Evolutionary conservation across 2,329 filamentous ascomycete species (phyloP).

Genomic region (Fusarium avenaceum): DNA sequence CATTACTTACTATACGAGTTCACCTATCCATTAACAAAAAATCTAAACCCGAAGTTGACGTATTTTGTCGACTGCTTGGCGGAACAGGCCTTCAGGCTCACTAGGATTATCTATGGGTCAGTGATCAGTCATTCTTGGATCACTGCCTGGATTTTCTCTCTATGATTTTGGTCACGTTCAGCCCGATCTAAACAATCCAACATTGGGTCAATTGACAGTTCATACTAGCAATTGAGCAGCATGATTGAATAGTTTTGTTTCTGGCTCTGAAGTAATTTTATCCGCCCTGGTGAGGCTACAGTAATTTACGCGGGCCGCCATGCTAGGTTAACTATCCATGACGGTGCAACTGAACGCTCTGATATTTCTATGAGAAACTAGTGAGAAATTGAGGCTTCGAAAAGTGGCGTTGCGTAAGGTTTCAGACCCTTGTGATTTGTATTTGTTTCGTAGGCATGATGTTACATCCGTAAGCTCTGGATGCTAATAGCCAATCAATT

Average conservation of each 20-base stretch:
- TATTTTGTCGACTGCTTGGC: constrained; percentile 36
- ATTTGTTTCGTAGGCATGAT: constrained; percentile 10
- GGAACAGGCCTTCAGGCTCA: constrained; percentile 11
- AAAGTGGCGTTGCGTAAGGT: constrained; percentile 33
- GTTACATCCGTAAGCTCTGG: neutral
- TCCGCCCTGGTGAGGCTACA: constrained; percentile 11
- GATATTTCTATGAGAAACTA: neutral
- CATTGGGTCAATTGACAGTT: constrained; percentile 11
- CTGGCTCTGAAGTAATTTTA: constrained; percentile 9
- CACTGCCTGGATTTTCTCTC: constrained; percentile 23
- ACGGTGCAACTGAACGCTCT: constrained; percentile 1
- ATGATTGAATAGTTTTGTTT: constrained; percentile 40
- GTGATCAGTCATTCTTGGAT: constrained; percentile 31
- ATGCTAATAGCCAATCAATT: neutral
- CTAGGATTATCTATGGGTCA: constrained; percentile 18
- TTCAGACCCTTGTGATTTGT: constrained; percentile 28
- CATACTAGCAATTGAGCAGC: constrained; percentile 38
- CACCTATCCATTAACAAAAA: too few species aligned
- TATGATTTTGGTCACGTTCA: constrained; percentile 28
- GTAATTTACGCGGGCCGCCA: neutral
- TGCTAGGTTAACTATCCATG: constrained; percentile 22
- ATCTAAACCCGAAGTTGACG: constrained; percentile 4
- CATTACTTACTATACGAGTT: too few species aligned
- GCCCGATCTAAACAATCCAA: constrained; percentile 7
- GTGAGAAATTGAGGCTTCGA: neutral